Evolutionary conservation across 2,329 filamentous ascomycete species (phyloP), one percentile per base, ranked within the genome.

Genomic region (Verticillium tricorpus): DNA sequence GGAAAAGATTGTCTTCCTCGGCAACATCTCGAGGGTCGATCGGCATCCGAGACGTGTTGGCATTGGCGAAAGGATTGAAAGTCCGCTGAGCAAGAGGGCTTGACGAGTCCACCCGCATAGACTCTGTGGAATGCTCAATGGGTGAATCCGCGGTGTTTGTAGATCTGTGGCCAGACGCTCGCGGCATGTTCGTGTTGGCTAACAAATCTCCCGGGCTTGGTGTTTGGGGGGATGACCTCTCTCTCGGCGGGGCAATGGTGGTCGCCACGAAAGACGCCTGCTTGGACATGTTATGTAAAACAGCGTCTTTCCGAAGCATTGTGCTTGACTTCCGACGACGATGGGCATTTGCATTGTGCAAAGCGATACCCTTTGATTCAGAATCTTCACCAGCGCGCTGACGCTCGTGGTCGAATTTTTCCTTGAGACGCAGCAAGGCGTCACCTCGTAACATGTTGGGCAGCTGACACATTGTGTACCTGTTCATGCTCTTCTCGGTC

Each of bases 401-500:
- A 66, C 89, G 85, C 70, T 99, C 95, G 17, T 87, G 85, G 39
- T 84, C 85, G 69, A 99, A 99, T 70, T 98, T 99, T 67, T 96
- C 92, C 72, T 98, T 98, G 22, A 99, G 77, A 22, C 94, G 84
- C 64, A 90, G 86, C 40, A 99, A 72, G 0, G 94, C 91, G 62
- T 91, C 86, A 5, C 95, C 95, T 34, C 93, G 88, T 8, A 99
- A 80, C 63, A 95, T 89, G 68, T 97, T 97, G 1, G 96, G 95
- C 55, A 99, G 80, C 70, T 98, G 93, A 70, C 93, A 95, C 22
- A 88, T 89, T 0, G 94, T 97, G 72, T 93, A 97, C 67, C 91
- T 91, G 72, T 95, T 90, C 90, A 99, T 97, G 65, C 92, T 89
- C 72, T 91, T 92, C 72, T 99, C 95, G 0, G 93, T 97, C 57